Conservation (phyloP, 495 filamentous ascomycete genomes). For the Cryomyces antarcticus region DNA sequence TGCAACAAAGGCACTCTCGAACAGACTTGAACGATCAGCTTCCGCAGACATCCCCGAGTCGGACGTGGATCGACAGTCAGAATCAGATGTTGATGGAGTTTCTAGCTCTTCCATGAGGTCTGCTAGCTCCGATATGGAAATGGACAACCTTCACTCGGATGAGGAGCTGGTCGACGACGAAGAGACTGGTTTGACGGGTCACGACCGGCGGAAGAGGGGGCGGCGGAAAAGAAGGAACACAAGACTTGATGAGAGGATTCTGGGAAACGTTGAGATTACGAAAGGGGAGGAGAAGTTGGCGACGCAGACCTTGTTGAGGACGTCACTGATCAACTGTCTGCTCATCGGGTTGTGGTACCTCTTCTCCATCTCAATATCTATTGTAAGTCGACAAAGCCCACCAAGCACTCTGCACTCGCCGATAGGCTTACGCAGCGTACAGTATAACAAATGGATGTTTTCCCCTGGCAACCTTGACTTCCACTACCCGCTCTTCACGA, state of each 20-base stretch:
- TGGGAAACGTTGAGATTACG: conserved; percentile 28
- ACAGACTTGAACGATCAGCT: no score
- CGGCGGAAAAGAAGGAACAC: conserved; percentile 45
- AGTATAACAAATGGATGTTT: conserved; percentile 99
- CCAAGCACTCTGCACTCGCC: neutral
- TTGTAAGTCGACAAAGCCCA: conserved; percentile 36
- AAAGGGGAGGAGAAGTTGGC: conserved; percentile 45
- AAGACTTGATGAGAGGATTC: conserved; percentile 51
- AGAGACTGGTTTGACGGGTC: conserved; percentile 63
- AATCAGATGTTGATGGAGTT: no score
- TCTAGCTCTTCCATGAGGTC: no score
- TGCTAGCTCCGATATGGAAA: conserved; percentile 31
- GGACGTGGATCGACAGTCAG: no score
- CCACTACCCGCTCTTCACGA: conserved; percentile 88
- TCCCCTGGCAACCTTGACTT: conserved; percentile 58
- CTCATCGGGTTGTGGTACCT: conserved; percentile 72
- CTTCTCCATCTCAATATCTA: conserved; percentile 84
- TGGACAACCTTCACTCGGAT: conserved; percentile 37
- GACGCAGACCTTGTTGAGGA: conserved; percentile 49
- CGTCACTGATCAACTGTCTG: conserved; percentile 44
- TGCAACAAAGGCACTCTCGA: no score
- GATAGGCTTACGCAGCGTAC: neutral
- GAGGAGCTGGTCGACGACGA: conserved; percentile 74
- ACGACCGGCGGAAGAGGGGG: conserved; percentile 44
- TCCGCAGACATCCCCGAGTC: no score